phyloP scores from a whole-genome alignment of 305 asterid genomes.

The Rubia occidens region DNA sequence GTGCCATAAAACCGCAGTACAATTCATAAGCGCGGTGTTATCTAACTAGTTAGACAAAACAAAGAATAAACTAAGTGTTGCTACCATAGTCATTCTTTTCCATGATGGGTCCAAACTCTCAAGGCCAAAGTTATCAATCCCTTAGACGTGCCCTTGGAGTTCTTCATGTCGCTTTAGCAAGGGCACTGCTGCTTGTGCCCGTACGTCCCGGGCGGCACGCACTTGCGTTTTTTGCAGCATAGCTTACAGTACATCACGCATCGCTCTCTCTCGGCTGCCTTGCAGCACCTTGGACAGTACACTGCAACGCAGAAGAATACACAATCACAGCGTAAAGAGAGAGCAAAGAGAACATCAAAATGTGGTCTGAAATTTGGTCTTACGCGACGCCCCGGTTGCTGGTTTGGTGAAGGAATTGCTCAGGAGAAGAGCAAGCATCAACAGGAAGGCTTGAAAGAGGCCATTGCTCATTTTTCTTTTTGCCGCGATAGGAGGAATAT shows the following conservation, averaged over 20 bases:
- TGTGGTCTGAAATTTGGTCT: neutral
- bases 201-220: conserved; percentile 49
- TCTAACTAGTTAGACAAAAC: no score
- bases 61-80: neutral
- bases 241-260: conserved; percentile 44
- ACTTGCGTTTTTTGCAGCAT: conserved; percentile 36
- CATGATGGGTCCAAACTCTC: neutral
- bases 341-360: neutral
- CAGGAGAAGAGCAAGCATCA: conserved; percentile 21
- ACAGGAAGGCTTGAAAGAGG: conserved; percentile 8
- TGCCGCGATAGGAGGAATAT: neutral
- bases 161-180: conserved; percentile 41
- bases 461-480: conserved; percentile 13
- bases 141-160: conserved; percentile 39
- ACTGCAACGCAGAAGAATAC: neutral
- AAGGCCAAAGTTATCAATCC: conserved; percentile 29
- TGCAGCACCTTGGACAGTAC: conserved; percentile 27
- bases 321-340: neutral
- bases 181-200: conserved; percentile 48
- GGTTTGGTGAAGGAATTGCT: conserved; percentile 14
- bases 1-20: no score
- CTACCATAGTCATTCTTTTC: neutral
- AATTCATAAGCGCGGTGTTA: no score
- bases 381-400: conserved; percentile 16
- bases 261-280: conserved; percentile 31